A percentile compares a stretch with the other conserved stretches of the same genome.
Evolutionary conservation across 225 moss, liverwort and hornwort genomes (phyloP).

Genomic region (Takakia lepidozioides): DNA sequence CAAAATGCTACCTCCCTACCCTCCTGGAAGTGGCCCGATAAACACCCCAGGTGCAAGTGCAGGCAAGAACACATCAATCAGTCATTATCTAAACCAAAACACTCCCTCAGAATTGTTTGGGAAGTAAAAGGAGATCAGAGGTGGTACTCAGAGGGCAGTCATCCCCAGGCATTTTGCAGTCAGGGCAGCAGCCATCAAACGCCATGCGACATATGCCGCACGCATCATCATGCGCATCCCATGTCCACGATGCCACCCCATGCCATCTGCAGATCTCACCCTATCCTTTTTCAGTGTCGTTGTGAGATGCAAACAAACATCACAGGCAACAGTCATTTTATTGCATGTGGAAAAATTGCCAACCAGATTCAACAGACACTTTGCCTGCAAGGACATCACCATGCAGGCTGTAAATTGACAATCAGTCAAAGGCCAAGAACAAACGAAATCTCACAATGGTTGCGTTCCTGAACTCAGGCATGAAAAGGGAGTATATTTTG

Average conservation of each 20-base stretch:
- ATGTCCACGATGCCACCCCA: slow-evolving; percentile 90
- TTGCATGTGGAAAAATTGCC: neutral
- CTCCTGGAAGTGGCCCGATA: too few relatives aligned
- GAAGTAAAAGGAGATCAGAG: slow-evolving; percentile 2
- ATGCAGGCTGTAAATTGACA: neutral
- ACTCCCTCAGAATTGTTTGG: too few relatives aligned
- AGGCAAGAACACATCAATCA: too few relatives aligned
- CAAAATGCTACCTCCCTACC: too few relatives aligned
- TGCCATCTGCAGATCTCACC: slow-evolving; percentile 64
- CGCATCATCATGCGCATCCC: slow-evolving; percentile 94
- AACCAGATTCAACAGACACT: too few relatives aligned
- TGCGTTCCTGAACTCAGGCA: too few relatives aligned
- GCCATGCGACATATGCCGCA: slow-evolving; percentile 97
- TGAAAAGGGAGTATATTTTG: too few relatives aligned
- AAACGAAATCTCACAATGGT: neutral
- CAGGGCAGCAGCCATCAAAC: slow-evolving; percentile 92
- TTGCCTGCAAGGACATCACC: too few relatives aligned
- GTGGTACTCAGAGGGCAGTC: slow-evolving; percentile 77
- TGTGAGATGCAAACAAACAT: neutral
- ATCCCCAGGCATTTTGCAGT: slow-evolving; percentile 92
- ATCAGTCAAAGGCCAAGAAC: neutral
- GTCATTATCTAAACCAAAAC: too few relatives aligned
- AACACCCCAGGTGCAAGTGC: too few relatives aligned
- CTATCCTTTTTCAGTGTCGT: slow-evolving; percentile 7
- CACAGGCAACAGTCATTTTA: slow-evolving; percentile 1